Evolutionary conservation across 1,284 basidiomycete genomes (phyloP), one percentile per base, ranked within the genome.

Genomic region (Irpex lacteus): DNA sequence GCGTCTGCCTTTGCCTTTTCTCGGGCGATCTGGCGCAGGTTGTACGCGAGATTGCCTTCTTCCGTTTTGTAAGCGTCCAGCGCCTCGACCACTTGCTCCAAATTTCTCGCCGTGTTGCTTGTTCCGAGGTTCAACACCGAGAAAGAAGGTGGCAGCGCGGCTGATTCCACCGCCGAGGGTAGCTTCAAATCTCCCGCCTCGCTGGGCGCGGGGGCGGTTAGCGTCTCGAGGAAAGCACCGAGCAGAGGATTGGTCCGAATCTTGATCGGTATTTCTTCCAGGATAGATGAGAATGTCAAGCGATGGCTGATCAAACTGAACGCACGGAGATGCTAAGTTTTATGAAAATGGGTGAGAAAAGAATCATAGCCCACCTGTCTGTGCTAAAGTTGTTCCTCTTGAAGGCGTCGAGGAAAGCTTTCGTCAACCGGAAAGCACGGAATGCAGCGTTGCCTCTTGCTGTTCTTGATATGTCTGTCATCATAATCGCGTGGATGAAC

Each of bases 21-120:
- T 56, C 97, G 87, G 26, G 90, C 91, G 71, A 98, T 95, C 77
- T 98, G 96, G 64, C 97, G 90, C 57, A 86, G 84, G 72, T 96
- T 83, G 83, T 96, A 99, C 59, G 93, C 95, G 64, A 98, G 86
- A 76, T 98, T 98, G 67, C 95, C 92, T 73, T 95, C 91, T 77
- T 98, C 96, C 64, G 92, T 93, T 70, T 89, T 88, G 81, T 95
- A 94, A 65, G 82, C 86, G 75, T 96, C 94, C 67, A 98, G 82
- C 0, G 90, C 87, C 72, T 96, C 92, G 67, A 94, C 87, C 55
- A 96, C 88, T 75, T 90, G 87, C 78, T 93, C 90, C 68, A 97
- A 79, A 75, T 90, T 90, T 73, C 83, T 83, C 61, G 87, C 80
- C 71, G 90, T 76, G 66, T 86, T 80, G 66, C 80, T 76, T 63